Conservation (phyloP, 2,329 filamentous ascomycete genomes). For the Cladosporium oxysporum region DNA sequence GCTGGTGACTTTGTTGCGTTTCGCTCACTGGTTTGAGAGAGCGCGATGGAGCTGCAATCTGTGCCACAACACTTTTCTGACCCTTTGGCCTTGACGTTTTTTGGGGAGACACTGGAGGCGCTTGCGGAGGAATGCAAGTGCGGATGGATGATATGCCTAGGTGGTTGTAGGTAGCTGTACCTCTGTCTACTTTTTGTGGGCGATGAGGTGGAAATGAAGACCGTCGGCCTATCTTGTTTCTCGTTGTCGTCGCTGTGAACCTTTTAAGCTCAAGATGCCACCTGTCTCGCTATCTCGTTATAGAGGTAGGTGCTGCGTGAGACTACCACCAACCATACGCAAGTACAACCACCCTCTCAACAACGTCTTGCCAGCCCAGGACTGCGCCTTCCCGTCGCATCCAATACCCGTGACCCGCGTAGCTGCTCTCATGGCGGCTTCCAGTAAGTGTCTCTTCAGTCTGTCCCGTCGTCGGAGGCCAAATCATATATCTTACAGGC, state of each 20-base stretch:
- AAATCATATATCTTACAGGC: constrained; percentile 19
- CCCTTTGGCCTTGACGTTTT: constrained; percentile 8
- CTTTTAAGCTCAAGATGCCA: not conserved
- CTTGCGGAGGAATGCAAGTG: constrained; percentile 16
- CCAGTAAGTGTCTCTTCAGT: not conserved
- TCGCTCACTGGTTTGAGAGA: constrained; percentile 9
- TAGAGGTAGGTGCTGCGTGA: not conserved
- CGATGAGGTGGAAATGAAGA: constrained; percentile 10
- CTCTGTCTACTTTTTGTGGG: not conserved
- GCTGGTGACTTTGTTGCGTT: not conserved
- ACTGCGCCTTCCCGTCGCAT: not conserved
- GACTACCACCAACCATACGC: not conserved
- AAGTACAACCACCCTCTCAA: not conserved
- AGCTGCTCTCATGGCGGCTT: not conserved
- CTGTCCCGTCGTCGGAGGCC: not conserved
- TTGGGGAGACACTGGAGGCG: not conserved
- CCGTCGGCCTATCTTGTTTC: not conserved
- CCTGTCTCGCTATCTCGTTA: not conserved
- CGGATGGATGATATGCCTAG: constrained; percentile 1
- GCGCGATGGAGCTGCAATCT: not conserved
- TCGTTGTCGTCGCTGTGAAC: not conserved
- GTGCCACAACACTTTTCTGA: constrained; percentile 1
- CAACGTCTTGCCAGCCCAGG: not conserved
- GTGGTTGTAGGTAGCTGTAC: constrained; percentile 3
- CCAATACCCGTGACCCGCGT: not conserved